phyloP scores from a whole-genome alignment of 768 basidiomycete genomes.

The Rhizopogon salebrosus region DNA sequence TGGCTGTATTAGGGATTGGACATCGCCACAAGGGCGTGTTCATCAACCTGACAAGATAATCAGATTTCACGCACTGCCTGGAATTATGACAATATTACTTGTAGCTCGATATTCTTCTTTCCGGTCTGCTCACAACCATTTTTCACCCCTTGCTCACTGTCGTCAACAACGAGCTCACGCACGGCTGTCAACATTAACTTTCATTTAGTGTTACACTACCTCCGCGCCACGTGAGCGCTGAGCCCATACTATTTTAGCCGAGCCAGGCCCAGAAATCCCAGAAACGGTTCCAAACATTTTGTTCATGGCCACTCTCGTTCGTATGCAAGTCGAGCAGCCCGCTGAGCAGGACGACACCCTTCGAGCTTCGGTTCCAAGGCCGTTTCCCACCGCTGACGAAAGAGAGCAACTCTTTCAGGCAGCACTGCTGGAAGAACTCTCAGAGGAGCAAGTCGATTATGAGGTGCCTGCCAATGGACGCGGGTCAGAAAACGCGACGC shows the following conservation, averaged over 20 bases:
- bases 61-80: background rate
- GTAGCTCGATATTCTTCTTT: background rate
- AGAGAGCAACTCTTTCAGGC: constrained; percentile 7
- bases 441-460: constrained; percentile 16
- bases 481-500: background rate
- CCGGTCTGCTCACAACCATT: background rate
- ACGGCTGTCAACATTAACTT: background rate
- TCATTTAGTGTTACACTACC: background rate
- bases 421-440: constrained; percentile 18
- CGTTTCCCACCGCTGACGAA: constrained; percentile 6
- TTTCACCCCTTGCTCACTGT: background rate
- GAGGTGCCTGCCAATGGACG: background rate
- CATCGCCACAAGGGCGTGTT: background rate
- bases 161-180: background rate
- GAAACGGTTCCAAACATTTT: background rate
- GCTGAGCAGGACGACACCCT: constrained; percentile 3
- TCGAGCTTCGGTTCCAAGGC: constrained; percentile 5
- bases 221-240: background rate
- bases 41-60: background rate
- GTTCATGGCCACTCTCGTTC: constrained; percentile 26
- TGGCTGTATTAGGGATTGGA: no score
- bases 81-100: background rate
- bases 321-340: background rate
- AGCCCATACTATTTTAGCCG: background rate
- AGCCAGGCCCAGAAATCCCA: background rate